Conservation (phyloP, 73 alveolate species). For the Tetrahymena thermophila region DNA sequence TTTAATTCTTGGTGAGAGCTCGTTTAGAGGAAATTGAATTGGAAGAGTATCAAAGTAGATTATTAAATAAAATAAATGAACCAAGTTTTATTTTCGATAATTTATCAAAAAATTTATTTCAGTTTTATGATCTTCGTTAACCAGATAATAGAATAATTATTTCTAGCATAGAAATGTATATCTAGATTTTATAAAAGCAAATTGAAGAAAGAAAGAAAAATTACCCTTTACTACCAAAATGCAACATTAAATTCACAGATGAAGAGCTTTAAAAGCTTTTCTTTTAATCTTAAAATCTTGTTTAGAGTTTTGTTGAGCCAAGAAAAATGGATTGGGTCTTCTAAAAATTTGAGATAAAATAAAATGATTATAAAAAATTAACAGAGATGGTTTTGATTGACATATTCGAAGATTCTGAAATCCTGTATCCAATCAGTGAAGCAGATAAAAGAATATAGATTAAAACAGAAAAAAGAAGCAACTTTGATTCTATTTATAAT, state of each 20-base stretch:
- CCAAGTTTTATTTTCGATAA: background rate
- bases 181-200: too few species aligned
- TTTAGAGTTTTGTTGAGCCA: background rate
- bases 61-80: background rate
- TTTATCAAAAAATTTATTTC: background rate
- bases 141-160: too few species aligned
- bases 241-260: background rate
- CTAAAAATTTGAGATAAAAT: background rate
- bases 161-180: background rate
- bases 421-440: background rate
- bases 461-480: background rate
- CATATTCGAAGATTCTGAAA: background rate
- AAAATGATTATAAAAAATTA: background rate
- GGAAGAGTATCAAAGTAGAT: background rate
- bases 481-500: background rate
- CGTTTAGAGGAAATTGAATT: background rate
- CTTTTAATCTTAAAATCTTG: background rate
- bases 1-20: background rate
- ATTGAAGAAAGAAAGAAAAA: background rate
- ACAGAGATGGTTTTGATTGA: background rate
- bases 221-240: background rate
- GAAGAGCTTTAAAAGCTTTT: background rate
- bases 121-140: background rate
- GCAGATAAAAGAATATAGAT: background rate
- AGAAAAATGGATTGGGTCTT: background rate